These are phyloP conservation scores for Rhizophora apiculata DNA, from an alignment of 345 rosid species.

Conservation along the genomic window DNA sequence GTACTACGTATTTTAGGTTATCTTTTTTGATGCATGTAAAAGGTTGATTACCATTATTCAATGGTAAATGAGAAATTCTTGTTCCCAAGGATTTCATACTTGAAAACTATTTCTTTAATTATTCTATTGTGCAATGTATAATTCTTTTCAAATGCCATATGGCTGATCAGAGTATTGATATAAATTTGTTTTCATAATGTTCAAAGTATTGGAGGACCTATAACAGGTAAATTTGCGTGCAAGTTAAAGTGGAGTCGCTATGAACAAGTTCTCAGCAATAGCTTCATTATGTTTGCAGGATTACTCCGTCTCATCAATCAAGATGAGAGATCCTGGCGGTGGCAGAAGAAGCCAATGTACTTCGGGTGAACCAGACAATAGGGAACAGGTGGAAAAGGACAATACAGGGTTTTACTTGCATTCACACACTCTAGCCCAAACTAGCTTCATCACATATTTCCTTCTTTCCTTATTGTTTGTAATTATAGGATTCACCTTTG, in stretches of 20 bases:
- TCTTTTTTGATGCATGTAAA: too few relatives aligned
- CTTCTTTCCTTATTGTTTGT: slow-evolving; percentile 8
- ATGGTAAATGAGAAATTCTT: too few relatives aligned
- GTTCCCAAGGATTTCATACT: not conserved
- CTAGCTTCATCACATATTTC: not conserved
- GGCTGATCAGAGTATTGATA: not conserved
- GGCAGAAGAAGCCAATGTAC: slow-evolving; percentile 39
- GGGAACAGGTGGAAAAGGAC: slow-evolving; percentile 45
- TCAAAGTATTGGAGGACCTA: too few relatives aligned
- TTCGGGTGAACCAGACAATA: slow-evolving; percentile 31
- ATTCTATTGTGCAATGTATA: not conserved
- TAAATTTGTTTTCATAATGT: not conserved
- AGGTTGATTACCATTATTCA: too few relatives aligned
- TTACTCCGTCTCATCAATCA: slow-evolving; percentile 56
- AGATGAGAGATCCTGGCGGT: slow-evolving; percentile 45
- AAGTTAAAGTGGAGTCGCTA: too few relatives aligned
- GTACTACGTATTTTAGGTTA: too few relatives aligned
- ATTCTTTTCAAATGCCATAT: not conserved
- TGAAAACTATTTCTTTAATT: not conserved
- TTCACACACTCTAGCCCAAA: not conserved
- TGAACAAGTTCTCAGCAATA: not conserved
- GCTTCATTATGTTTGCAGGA: slow-evolving; percentile 34
- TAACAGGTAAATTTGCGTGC: too few relatives aligned
- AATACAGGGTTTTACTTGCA: slow-evolving; percentile 4
- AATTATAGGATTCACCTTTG: slow-evolving; percentile 49